Conservation (phyloP, 257 asterid genomes). For the Nicotiana otophora region DNA sequence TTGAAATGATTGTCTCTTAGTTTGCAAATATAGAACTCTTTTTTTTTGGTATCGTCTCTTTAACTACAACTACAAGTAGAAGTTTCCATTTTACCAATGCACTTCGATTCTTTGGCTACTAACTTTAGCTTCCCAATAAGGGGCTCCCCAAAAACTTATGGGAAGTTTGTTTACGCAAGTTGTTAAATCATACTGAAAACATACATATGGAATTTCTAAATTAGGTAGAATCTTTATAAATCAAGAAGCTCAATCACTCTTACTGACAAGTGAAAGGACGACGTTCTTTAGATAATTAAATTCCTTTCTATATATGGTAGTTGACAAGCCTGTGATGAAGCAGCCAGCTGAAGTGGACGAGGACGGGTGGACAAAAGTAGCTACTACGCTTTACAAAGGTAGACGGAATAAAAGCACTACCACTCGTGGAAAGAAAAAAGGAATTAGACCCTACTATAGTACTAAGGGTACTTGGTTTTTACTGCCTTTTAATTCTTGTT, state of each 20-base stretch:
- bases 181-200: not conserved
- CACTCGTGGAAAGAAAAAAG: not conserved
- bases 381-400: constrained; percentile 39
- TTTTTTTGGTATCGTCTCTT: not conserved
- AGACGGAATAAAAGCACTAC: constrained; percentile 22
- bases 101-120: not conserved
- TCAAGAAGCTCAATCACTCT: not conserved
- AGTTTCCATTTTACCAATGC: not conserved
- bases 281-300: not conserved
- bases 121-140: constrained; percentile 2
- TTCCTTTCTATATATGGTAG: not conserved
- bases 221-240: not conserved
- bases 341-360: constrained; percentile 27
- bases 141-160: not conserved
- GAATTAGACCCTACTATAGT: no score
- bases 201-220: not conserved
- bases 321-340: not conserved
- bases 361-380: constrained; percentile 54
- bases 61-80: not conserved
- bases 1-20: not conserved
- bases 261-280: not conserved
- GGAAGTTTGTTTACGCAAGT: not conserved
- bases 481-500: not conserved
- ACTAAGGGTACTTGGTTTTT: not conserved
- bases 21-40: not conserved